Evolutionary conservation across 2,329 filamentous ascomycete species (phyloP), one percentile per base, ranked within the genome.

Genomic region (Tolypocladium tundrense): DNA sequence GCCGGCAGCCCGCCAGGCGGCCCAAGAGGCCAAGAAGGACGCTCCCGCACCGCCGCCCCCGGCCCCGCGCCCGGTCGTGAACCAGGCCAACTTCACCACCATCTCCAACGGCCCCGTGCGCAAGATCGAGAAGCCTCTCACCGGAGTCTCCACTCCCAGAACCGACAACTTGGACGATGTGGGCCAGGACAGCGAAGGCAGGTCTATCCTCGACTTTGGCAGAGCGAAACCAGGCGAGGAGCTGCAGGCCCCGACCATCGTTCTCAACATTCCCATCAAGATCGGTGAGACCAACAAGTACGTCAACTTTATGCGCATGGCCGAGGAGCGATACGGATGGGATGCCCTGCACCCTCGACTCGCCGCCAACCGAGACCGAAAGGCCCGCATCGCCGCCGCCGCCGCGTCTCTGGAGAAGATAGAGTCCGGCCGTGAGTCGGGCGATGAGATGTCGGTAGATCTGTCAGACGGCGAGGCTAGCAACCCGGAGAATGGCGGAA

Each of bases 261-360:
- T 95, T 56, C 81, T 99, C 21, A 86, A 88, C 57, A 87, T 99
- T 58, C 85, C 89, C 0, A 80, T 99, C 43, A 83, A 87, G 59
- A 63, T 66, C 6, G 90, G 91, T 45, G 86, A 90, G 65, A 88
- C 84, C 41, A 96, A 96, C 70, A 91, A 93, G 64, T 93, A 95
- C 60, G 85, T 99, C 74, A 97, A 97, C 71, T 97, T 97, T 63
- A 92, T 93, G 67, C 90, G 91, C 51, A 80, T 97, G 73, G 94
- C 95, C 13, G 91, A 96, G 72, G 91, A 95, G 62, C 88, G 88
- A 61, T 97, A 97, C 70, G 94, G 94, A 31, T 96, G 93, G 79
- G 91, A 95, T 61, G 94, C 93, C 0, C 79, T 97, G 41, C 92
- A 97, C 69, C 94, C 94, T 37, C 88, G 92, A 9, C 81, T 95